Evolutionary conservation across 305 asterid species (phyloP), one percentile per base, ranked within the genome.

Genomic region (Fraxinus latifolia): DNA sequence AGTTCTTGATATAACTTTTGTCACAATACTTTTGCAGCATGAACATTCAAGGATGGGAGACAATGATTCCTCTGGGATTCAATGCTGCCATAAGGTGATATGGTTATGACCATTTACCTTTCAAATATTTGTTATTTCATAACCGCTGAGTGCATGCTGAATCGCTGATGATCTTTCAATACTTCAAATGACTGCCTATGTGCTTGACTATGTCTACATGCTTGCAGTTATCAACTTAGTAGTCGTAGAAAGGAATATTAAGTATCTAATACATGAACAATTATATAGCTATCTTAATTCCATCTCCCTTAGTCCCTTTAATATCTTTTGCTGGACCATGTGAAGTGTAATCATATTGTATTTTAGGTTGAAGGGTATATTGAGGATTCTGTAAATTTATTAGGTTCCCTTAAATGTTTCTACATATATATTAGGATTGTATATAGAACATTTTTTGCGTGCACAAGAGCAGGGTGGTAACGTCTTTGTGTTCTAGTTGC

Each of bases 51-150:
- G 97, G 97, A 76, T 92, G 97, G 97, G 89, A 89, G 77, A 90
- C 90, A 15, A 93, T 93, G 97, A 91, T 93, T 81, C 84, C 94
- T 1, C 33, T 93, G 17, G 97, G 97, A 80, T 93, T 93, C 68
- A 93, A 91, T 82, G 97, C 97, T 83, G 97, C 97, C 77, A 92
- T 92, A 87, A 93, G 97, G 95, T 93, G 76, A 82, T 39, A 21
- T 68, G 7, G 14, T 12, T 0, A 50, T 62, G 39, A 78, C 39
- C 34, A 25, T 53, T 1, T 53, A 53, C 25, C 25, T 53, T 53
- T 5, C 65, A 5, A 53, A n/a, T 53, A 53, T n/a, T 53, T 53
- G 65, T 53, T n/a, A 53, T n/a, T 53, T 53, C 62, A 53, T 53
- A n/a, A 5, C 65, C 25, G 65, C 3, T 53, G 65, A 17, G 65